These are phyloP conservation scores for Fraxinus pennsylvanica DNA, from an alignment of 257 asterid species.

Conservation along the genomic window DNA sequence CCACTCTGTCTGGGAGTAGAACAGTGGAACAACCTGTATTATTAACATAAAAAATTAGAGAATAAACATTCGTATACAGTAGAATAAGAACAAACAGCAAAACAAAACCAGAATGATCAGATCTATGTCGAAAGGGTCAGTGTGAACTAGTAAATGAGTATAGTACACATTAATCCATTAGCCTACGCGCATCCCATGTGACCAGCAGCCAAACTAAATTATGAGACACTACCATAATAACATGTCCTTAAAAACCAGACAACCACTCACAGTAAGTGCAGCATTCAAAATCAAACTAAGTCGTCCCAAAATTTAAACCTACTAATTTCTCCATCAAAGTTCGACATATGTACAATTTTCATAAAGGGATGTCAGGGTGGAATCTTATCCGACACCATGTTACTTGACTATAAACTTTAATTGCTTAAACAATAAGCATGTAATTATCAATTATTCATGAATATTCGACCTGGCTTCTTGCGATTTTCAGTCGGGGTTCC, in stretches of 20 bases:
- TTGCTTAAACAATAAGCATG: too few relatives aligned
- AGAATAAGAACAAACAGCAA: too few relatives aligned
- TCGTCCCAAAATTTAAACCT: too few relatives aligned
- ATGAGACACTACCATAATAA: neutral
- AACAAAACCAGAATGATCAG: neutral
- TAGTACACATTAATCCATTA: too few relatives aligned
- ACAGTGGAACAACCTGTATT: conserved; percentile 40
- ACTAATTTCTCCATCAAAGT: too few relatives aligned
- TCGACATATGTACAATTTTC: too few relatives aligned
- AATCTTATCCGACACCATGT: too few relatives aligned
- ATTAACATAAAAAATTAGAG: neutral
- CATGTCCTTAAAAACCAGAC: neutral
- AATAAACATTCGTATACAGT: too few relatives aligned
- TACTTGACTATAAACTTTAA: too few relatives aligned
- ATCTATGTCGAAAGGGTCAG: neutral
- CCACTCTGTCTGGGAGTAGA: conserved; percentile 56
- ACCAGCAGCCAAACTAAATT: conserved; percentile 15
- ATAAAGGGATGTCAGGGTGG: too few relatives aligned
- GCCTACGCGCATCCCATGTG: neutral
- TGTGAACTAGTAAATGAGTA: too few relatives aligned
- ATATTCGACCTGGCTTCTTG: conserved; percentile 46
- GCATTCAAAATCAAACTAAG: neutral
- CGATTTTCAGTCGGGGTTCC: conserved; percentile 39
- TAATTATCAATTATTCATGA: too few relatives aligned
- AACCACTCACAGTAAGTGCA: neutral